These are phyloP conservation scores for Bondarzewia mesenterica DNA, from an alignment of 1,284 basidiomycete species.

Conservation along the genomic window DNA sequence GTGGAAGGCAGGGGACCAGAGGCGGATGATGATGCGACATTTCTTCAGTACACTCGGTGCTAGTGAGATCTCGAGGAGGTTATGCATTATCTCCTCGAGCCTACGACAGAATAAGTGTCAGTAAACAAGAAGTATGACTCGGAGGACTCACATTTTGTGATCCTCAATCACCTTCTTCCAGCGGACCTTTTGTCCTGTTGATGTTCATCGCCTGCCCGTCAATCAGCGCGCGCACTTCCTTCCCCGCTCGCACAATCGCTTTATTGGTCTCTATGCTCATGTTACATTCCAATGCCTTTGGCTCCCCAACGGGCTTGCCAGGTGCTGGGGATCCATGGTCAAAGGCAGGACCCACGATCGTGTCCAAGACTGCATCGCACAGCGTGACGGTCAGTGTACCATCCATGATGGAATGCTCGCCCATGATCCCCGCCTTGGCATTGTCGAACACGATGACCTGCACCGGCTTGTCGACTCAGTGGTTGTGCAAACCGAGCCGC, in stretches of 20 bases:
- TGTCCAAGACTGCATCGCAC: slow-evolving; percentile 66
- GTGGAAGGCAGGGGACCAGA: slow-evolving; percentile 92
- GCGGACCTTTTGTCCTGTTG: slow-evolving; percentile 59
- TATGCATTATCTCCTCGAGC: no score
- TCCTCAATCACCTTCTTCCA: slow-evolving; percentile 59
- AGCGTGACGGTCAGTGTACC: slow-evolving; percentile 61
- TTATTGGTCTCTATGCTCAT: slow-evolving; percentile 36
- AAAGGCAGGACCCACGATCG: slow-evolving; percentile 48
- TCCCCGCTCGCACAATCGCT: slow-evolving; percentile 51
- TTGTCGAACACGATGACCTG: slow-evolving; percentile 82
- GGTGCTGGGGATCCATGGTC: slow-evolving; percentile 36
- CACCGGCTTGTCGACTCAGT: slow-evolving; percentile 80
- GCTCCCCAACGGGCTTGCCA: slow-evolving; percentile 9
- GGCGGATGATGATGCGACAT: slow-evolving; percentile 89
- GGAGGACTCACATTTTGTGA: no score
- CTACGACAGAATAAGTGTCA: slow-evolving; percentile 5
- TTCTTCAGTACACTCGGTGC: no score
- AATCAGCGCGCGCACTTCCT: slow-evolving; percentile 53
- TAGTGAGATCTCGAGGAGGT: no score
- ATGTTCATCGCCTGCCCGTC: slow-evolving; percentile 62
- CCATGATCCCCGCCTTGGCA: slow-evolving; percentile 74
- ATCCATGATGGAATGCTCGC: slow-evolving; percentile 91
- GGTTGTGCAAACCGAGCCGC: slow-evolving; percentile 50
- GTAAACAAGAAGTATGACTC: slow-evolving; percentile 52
- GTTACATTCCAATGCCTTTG: slow-evolving; percentile 55